A percentile compares a stretch with the other conserved stretches of the same genome.
phyloP scores from a whole-genome alignment of 495 filamentous ascomycete genomes.

The Tetracladium marchalianum region DNA sequence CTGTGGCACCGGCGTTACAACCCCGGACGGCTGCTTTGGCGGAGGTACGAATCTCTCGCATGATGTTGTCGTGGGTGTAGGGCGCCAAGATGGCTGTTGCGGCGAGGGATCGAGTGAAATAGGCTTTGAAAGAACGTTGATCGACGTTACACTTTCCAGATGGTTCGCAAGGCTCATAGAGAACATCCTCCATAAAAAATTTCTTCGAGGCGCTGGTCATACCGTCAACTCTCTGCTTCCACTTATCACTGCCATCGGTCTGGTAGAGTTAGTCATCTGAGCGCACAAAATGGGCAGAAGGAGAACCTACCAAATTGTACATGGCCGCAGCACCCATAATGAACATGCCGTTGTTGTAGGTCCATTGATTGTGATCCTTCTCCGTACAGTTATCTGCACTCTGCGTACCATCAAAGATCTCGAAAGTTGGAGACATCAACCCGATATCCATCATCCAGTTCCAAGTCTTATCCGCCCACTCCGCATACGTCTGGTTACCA shows the following conservation, averaged over 20 bases:
- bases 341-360: constrained; percentile 55
- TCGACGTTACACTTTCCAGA: constrained; percentile 56
- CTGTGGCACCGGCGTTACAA: constrained; percentile 49
- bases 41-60: constrained; percentile 55
- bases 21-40: constrained; percentile 57
- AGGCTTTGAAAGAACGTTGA: constrained; percentile 79
- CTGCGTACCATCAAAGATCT: constrained; percentile 56
- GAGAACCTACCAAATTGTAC: constrained; percentile 45
- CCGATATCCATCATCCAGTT: constrained; percentile 50
- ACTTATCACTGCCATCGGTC: constrained; percentile 32
- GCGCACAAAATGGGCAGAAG: background rate
- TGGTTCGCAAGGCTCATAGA: constrained; percentile 71
- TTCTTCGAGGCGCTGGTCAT: too few relatives aligned
- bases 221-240: too few relatives aligned
- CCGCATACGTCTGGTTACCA: constrained; percentile 55
- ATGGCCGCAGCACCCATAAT: constrained; percentile 57
- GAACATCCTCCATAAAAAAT: constrained; percentile 44
- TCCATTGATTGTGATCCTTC: constrained; percentile 48
- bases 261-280: constrained; percentile 17
- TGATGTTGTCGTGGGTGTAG: constrained; percentile 48
- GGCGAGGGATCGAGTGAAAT: constrained; percentile 75
- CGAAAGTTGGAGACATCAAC: constrained; percentile 42
- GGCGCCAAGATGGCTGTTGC: constrained; percentile 60
- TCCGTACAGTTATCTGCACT: constrained; percentile 49
- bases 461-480: constrained; percentile 55